Conservation (phyloP, 768 basidiomycete species). For the Exidia glandulosa region DNA sequence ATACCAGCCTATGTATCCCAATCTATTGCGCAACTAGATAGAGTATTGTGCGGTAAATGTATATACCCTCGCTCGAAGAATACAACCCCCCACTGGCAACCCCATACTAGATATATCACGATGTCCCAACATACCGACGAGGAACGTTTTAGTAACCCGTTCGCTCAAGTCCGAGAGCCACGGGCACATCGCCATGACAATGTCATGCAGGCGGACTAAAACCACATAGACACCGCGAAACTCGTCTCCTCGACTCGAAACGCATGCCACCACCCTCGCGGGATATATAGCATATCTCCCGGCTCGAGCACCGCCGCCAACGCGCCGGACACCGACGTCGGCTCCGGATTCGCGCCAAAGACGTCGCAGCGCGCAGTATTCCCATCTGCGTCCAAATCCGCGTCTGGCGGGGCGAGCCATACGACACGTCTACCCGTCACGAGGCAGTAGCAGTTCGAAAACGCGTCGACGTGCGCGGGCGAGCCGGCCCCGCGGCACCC, state of each 20-base stretch:
- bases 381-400: slow-evolving; percentile 12
- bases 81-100: no score
- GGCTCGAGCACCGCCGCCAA: slow-evolving; percentile 54
- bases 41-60: no score
- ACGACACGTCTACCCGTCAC: slow-evolving; percentile 81
- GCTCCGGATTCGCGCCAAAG: slow-evolving; percentile 30
- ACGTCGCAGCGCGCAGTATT: slow-evolving; percentile 85
- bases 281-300: slow-evolving; percentile 83
- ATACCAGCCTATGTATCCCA: no score
- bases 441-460: slow-evolving; percentile 80
- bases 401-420: slow-evolving; percentile 75
- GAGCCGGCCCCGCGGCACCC: slow-evolving; percentile 71
- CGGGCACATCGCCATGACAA: background rate
- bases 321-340: slow-evolving; percentile 39
- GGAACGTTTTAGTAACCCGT: no score
- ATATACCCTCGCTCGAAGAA: no score
- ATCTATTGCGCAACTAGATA: no score
- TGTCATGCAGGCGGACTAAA: slow-evolving; percentile 28
- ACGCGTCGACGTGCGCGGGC: slow-evolving; percentile 79
- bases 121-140: no score
- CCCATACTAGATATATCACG: no score
- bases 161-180: background rate
- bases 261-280: slow-evolving; percentile 91
- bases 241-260: slow-evolving; percentile 76
- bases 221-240: slow-evolving; percentile 89